These are phyloP conservation scores for Rosa rugosa DNA, from an alignment of 306 rosid species.

Conservation along the genomic window DNA sequence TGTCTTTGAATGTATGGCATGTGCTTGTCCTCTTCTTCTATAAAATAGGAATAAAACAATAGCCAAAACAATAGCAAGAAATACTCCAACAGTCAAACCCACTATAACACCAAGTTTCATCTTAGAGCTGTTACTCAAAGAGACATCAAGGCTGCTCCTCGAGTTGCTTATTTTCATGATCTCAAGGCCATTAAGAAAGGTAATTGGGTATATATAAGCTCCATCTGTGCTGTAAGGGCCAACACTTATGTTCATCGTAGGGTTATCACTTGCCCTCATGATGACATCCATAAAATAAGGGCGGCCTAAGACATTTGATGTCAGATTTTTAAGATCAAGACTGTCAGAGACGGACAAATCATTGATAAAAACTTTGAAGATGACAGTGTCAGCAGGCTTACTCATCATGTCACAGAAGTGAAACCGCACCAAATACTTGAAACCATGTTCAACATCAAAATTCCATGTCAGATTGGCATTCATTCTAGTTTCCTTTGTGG, in stretches of 20 bases:
- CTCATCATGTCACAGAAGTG: slow-evolving; percentile 59
- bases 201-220: slow-evolving; percentile 7
- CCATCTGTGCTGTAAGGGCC: slow-evolving; percentile 33
- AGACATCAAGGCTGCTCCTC: slow-evolving; percentile 34
- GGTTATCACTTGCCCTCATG: slow-evolving; percentile 25
- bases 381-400: neutral
- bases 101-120: slow-evolving; percentile 37
- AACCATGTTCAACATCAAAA: slow-evolving; percentile 52
- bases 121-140: slow-evolving; percentile 25
- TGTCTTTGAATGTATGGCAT: slow-evolving; percentile 33
- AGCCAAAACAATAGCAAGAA: slow-evolving; percentile 32
- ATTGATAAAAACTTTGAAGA: slow-evolving; percentile 48
- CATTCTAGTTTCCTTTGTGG: slow-evolving; percentile 6
- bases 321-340: slow-evolving; percentile 30
- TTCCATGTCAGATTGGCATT: slow-evolving; percentile 53
- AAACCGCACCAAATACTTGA: slow-evolving; percentile 63
- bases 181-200: slow-evolving; percentile 67
- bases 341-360: slow-evolving; percentile 41
- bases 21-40: slow-evolving; percentile 46
- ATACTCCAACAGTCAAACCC: slow-evolving; percentile 40
- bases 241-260: slow-evolving; percentile 47
- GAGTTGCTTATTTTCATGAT: slow-evolving; percentile 62
- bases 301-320: slow-evolving; percentile 34
- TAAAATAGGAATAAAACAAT: slow-evolving; percentile 28
- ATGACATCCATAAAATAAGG: slow-evolving; percentile 58